phyloP scores from a whole-genome alignment of 1,139 yeast genomes.

The Pichia sp. region DNA sequence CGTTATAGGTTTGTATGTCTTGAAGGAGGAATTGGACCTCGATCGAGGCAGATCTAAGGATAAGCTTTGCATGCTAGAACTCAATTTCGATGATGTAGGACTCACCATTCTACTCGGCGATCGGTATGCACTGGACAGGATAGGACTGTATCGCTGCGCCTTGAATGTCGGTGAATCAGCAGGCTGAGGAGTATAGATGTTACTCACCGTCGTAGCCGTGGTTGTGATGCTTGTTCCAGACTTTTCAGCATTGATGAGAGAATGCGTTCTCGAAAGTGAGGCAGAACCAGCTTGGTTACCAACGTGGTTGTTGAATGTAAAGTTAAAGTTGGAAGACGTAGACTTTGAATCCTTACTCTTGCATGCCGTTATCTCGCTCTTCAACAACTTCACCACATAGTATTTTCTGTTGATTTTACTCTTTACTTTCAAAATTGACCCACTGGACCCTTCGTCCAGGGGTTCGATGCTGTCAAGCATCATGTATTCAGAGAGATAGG shows the following conservation, averaged over 20 bases:
- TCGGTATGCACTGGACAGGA: not conserved
- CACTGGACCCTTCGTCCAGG: slow-evolving; percentile 31
- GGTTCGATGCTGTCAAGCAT: slow-evolving; percentile 6
- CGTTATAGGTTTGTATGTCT: not conserved
- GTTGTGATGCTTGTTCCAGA: not conserved
- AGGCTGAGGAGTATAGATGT: slow-evolving; percentile 1
- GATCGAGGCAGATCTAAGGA: not conserved
- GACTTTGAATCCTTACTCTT: not conserved
- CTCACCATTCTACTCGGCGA: not conserved
- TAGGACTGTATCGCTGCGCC: not conserved
- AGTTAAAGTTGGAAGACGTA: not conserved
- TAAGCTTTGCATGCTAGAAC: not conserved
- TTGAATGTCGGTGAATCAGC: not conserved
- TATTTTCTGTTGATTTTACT: slow-evolving; percentile 6
- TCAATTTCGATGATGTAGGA: not conserved
- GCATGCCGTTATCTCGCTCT: not conserved
- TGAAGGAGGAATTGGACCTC: slow-evolving; percentile 4
- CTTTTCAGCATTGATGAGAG: not conserved
- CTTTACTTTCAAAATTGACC: slow-evolving; percentile 24
- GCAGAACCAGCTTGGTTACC: not conserved
- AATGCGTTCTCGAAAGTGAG: slow-evolving; percentile 9
- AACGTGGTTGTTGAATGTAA: not conserved
- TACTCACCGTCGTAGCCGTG: not conserved
- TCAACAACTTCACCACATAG: slow-evolving; percentile 19
- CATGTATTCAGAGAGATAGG: slow-evolving; percentile 8